A percentile compares a stretch with the other conserved stretches of the same genome.
phyloP scores from a whole-genome alignment of 73 alveolate genomes.

The Tetrahymena thermophila region DNA sequence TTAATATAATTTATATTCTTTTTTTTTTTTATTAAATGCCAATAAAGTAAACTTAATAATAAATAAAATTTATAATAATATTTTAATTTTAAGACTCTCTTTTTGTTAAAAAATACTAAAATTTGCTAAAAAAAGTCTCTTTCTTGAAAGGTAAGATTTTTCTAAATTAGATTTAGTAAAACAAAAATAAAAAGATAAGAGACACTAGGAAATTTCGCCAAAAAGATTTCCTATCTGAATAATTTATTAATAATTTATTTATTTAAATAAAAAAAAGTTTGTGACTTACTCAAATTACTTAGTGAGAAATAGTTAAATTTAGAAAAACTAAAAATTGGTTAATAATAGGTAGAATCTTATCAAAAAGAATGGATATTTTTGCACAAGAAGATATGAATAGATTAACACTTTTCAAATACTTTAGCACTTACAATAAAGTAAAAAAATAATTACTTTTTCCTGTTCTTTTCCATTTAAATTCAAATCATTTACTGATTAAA shows the following conservation, averaged over 20 bases:
- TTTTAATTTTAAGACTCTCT: too few species aligned
- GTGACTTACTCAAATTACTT: not conserved
- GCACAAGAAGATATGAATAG: not conserved
- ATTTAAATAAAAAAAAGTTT: not conserved
- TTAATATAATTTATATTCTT: too few species aligned
- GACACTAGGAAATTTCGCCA: not conserved
- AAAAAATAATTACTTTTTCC: not conserved
- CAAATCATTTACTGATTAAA: too few species aligned
- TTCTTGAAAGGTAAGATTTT: not conserved
- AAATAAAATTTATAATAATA: too few species aligned
- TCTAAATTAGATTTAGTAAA: not conserved
- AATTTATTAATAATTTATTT: not conserved
- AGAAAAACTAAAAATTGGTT: not conserved
- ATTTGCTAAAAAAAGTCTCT: not conserved
- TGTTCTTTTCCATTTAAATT: too few species aligned
- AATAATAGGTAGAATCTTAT: not conserved
- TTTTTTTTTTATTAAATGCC: not conserved
- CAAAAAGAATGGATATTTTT: not conserved
- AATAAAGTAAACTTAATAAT: too few species aligned
- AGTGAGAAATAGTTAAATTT: not conserved
- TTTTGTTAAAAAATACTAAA: too few species aligned
- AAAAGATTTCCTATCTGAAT: not conserved
- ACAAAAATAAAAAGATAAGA: not conserved
- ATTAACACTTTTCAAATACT: not conserved
- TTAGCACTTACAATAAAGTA: not conserved